A percentile compares a stretch with the other conserved stretches of the same genome.
Conservation (phyloP, 1,139 yeast species). For the Geotrichum restrictum region DNA sequence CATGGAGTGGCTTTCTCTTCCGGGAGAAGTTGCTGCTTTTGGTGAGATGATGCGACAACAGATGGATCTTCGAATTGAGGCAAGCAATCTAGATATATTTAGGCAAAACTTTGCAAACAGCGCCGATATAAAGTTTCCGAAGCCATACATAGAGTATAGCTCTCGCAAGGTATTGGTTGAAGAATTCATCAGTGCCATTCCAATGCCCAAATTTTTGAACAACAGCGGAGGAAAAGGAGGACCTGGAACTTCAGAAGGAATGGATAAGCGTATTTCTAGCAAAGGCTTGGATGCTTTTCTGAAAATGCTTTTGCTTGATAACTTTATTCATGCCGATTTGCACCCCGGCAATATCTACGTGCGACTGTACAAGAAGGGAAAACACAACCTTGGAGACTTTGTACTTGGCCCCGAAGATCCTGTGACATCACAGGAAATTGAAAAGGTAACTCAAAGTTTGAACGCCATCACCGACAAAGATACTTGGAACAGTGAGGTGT, state of each 20-base stretch:
- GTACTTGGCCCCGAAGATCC: conserved; percentile 25
- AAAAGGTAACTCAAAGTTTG: conserved; percentile 34
- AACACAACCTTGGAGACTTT: conserved; percentile 16
- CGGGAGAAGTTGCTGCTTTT: conserved; percentile 90
- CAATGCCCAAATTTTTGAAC: conserved; percentile 65
- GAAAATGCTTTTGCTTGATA: conserved; percentile 86
- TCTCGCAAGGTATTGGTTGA: conserved; percentile 78
- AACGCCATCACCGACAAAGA: conserved; percentile 39
- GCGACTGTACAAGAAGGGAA: conserved; percentile 51
- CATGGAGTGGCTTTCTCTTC: conserved; percentile 95
- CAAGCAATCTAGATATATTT: conserved; percentile 69
- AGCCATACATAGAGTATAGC: conserved; percentile 62
- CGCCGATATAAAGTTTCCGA: conserved; percentile 71
- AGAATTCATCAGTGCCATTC: conserved; percentile 76
- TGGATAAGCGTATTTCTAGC: conserved; percentile 76
- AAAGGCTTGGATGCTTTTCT: conserved; percentile 86
- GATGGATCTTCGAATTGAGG: conserved; percentile 85
- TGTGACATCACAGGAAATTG: conserved; percentile 27
- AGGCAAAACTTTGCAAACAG: conserved; percentile 55
- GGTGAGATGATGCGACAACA: conserved; percentile 81
- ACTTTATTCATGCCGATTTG: conserved; percentile 91
- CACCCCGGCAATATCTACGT: conserved; percentile 96
- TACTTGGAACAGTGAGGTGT: conserved; percentile 52
- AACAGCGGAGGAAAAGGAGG: conserved; percentile 46
- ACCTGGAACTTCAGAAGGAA: conserved; percentile 25